Evolutionary conservation across 1,139 yeast genomes (phyloP).

Genomic region (Candida labiduridarum): DNA sequence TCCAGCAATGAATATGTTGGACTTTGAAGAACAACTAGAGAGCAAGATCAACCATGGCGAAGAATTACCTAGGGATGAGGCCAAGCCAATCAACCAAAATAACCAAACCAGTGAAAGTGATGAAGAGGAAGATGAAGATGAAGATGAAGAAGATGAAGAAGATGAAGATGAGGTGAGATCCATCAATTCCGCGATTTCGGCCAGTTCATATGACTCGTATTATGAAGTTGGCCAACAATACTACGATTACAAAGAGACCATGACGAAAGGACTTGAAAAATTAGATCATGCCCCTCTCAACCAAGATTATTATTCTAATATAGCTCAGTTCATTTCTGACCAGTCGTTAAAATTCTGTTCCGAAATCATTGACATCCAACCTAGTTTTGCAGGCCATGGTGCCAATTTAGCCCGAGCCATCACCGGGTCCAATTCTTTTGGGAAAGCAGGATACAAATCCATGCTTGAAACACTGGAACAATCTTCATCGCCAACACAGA

Average conservation of each 20-base stretch:
- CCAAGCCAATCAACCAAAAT: neutral
- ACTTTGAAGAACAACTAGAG: slow-evolving; percentile 47
- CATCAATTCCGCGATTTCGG: slow-evolving; percentile 21
- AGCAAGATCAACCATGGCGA: slow-evolving; percentile 20
- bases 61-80: neutral
- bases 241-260: slow-evolving; percentile 28
- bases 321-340: slow-evolving; percentile 39
- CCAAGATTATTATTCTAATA: slow-evolving; percentile 34
- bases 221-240: slow-evolving; percentile 42
- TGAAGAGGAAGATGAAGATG: slow-evolving; percentile 4
- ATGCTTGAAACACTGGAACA: slow-evolving; percentile 34
- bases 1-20: slow-evolving; percentile 64
- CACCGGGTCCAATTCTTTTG: slow-evolving; percentile 40
- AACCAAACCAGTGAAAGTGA: neutral
- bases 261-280: slow-evolving; percentile 22
- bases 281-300: slow-evolving; percentile 21
- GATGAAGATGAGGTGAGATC: slow-evolving; percentile 20
- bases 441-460: slow-evolving; percentile 41
- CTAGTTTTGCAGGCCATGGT: slow-evolving; percentile 46
- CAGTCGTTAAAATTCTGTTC: slow-evolving; percentile 40
- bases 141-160: slow-evolving; percentile 3
- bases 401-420: slow-evolving; percentile 48
- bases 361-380: slow-evolving; percentile 35
- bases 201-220: slow-evolving; percentile 40
- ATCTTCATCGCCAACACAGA: slow-evolving; percentile 14